Evolutionary conservation across 495 filamentous ascomycete species (phyloP), one percentile per base, ranked within the genome.

Genomic region (Xylaria telfairii): DNA sequence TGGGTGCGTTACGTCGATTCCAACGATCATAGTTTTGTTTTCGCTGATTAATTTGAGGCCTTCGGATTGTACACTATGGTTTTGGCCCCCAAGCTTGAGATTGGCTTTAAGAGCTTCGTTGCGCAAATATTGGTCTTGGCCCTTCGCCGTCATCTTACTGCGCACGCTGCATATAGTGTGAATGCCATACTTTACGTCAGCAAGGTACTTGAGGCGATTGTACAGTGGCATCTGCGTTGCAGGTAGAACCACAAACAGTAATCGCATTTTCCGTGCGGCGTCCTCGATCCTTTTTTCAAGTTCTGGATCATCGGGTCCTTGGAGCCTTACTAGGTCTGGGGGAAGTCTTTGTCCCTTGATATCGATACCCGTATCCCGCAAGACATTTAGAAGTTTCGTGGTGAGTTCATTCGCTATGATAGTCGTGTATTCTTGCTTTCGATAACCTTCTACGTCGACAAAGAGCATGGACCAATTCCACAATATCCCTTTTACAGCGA

Each of bases 1-100:
- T 0, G 92, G 93, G 74, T 95, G 93, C 0, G 92, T 93, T 9
- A 94, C 92, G 72, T 95, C 92, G 8, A 92, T 87, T 1, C 92
- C 92, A 57, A 94, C 79, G 41, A 95, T 80, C 90, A 95, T 95
- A 1, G 91, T 93, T 44, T 87, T 87, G n/a, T 84, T 85, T 49
- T 89, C 83, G 34, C 74, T 76, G 65, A 93, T 78, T n/a, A 90
- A 71, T 4, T 83, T 84, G 4, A 90, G 80, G n/a, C 85, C 82
- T 0, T 71, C 34, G 1, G 71, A 24, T 0, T 80, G 73, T 0
- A 94, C 71, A 2, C 73, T 59, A 65, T 94, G 91, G 61, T 94
- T 93, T 19, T 83, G 77, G 0, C 92, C 92, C 2, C 91, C 91
- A 19, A 89, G 80, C 75, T 95, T 95, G 51, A 93, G 79, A 74